phyloP scores from a whole-genome alignment of 2,329 filamentous ascomycete genomes.

The Microcyclospora tardicrescens region DNA sequence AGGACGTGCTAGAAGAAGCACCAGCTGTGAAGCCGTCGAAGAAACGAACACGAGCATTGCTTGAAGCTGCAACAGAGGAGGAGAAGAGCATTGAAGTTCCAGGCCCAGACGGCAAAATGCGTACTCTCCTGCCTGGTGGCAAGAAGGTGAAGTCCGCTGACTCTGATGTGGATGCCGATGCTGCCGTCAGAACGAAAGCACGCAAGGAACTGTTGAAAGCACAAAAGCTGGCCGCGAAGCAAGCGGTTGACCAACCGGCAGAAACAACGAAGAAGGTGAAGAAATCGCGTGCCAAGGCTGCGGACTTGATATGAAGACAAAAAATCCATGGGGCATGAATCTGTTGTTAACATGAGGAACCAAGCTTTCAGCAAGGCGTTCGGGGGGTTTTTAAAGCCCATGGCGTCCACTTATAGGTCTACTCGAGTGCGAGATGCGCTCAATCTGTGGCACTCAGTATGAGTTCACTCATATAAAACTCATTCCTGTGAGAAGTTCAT shows the following conservation, averaged over 20 bases:
- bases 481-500: no score
- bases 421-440: no score
- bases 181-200: constrained; percentile 14
- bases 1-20: constrained; percentile 51
- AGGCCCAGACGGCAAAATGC: constrained; percentile 22
- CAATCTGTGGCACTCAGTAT: no score
- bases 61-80: constrained; percentile 10
- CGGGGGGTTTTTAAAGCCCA: no score
- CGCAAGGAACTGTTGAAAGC: constrained; percentile 16
- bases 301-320: constrained; percentile 9
- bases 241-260: not conserved
- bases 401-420: no score
- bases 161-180: constrained; percentile 9
- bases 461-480: no score
- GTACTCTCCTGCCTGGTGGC: constrained; percentile 13
- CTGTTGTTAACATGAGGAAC: no score
- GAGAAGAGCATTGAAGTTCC: constrained; percentile 18
- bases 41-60: constrained; percentile 22
- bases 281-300: constrained; percentile 10
- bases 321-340: no score
- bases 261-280: constrained; percentile 2
- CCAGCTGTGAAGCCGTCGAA: constrained; percentile 15
- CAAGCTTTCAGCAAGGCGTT: no score
- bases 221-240: constrained; percentile 14
- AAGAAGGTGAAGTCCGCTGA: constrained; percentile 20